A percentile compares a stretch with the other conserved stretches of the same genome.
Conservation (phyloP, 1,139 yeast genomes). For the Kodamaea ohmeri region DNA sequence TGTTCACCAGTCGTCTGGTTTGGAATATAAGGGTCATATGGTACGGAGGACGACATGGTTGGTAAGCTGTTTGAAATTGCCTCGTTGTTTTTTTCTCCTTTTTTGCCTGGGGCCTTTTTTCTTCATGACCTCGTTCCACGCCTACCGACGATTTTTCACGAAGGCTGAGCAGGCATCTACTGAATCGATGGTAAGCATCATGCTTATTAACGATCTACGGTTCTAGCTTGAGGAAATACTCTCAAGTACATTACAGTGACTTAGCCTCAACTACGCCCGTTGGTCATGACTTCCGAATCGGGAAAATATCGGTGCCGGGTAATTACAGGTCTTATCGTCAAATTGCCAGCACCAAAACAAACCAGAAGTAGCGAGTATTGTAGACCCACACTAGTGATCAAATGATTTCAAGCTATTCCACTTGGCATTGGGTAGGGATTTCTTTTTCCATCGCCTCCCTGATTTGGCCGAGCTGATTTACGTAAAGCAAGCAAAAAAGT, state of each 20-base stretch:
- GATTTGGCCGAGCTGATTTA: not conserved
- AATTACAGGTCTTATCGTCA: slow-evolving; percentile 1
- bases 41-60: slow-evolving; percentile 73
- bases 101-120: slow-evolving; percentile 4
- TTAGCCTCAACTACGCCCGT: slow-evolving; percentile 1
- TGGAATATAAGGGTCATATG: slow-evolving; percentile 89
- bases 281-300: slow-evolving; percentile 1
- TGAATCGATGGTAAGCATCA: too few species aligned
- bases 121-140: slow-evolving; percentile 7
- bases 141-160: slow-evolving; percentile 1
- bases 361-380: too few species aligned
- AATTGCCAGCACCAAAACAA: slow-evolving; percentile 1
- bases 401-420: too few species aligned
- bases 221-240: too few species aligned
- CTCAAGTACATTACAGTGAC: too few species aligned
- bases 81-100: slow-evolving; percentile 9
- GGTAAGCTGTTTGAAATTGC: slow-evolving; percentile 4
- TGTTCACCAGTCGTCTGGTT: slow-evolving; percentile 53
- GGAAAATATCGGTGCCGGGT: slow-evolving; percentile 4
- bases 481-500: slow-evolving; percentile 6
- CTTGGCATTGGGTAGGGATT: too few species aligned
- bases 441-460: not conserved
- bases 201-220: too few species aligned
- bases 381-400: too few species aligned
- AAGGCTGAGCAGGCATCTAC: slow-evolving; percentile 2